Evolutionary conservation across 768 basidiomycete genomes (phyloP), one percentile per base, ranked within the genome.

Genomic region (Suillus placidus): DNA sequence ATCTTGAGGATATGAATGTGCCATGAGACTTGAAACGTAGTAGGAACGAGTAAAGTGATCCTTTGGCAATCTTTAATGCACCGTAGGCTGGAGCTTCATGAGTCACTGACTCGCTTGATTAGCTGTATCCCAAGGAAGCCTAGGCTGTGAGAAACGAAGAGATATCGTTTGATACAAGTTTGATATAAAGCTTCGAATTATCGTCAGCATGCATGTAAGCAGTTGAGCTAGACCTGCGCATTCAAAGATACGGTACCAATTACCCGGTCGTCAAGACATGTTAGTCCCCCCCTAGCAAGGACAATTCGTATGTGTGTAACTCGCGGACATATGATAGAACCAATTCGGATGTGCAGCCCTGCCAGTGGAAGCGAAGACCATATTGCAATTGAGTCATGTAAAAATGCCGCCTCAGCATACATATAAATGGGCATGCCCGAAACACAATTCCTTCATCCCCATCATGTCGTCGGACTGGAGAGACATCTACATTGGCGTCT

Each of bases 401-500:
- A 40, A 60, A 23, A 58, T 26, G 26, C 26, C 26, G 26, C 26
- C 26, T 26, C 38, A 49, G 13, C 49, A 26, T 16, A 40, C 30
- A 32, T 58, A 42, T 60, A 60, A 42, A 60, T 6, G 55, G 55
- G 35, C 34, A 34, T 7, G 55, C n/a, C 14, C 61, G n/a, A 38
- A 58, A 18, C n/a, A 32, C 32, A 16, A 23, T 3, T 42, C 16
- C 20, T 37, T 40, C 51, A 23, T 8, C 26, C 61, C 45, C 42
- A 67, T 60, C 42, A 13, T 23, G 49, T 35, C 47, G 30, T 55
- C 47, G 20, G 62, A 16, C 47, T 71, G 67, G 69, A 63, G 62
- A n/a, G 66, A 62, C 38, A 45, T 67, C 5, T 72, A 57, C 58
- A 38, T 72, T 20, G 49, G 37, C 34, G 66, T 45, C 20, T 49